phyloP scores from a whole-genome alignment of 192 early-diverging fungal species.

The Jimgerdemannia flammicorona region DNA sequence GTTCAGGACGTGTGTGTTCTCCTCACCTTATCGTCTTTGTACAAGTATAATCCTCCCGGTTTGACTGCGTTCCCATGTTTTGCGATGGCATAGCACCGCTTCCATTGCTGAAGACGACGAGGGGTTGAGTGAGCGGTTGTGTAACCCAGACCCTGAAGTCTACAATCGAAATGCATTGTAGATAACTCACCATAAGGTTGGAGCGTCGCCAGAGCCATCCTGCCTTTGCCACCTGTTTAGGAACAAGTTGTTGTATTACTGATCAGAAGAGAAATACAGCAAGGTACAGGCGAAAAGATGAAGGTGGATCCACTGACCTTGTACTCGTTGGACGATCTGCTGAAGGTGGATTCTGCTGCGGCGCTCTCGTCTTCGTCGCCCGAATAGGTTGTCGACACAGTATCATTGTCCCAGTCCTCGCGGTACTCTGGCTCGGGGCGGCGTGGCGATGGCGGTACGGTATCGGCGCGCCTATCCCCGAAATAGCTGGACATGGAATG shows the following conservation, averaged over 20 bases:
- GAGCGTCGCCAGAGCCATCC: conserved; percentile 47
- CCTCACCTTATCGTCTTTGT: conserved; percentile 50
- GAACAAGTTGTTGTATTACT: too few species aligned
- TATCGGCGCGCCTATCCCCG: too few species aligned
- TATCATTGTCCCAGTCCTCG: too few species aligned
- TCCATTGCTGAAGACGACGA: conserved; percentile 33
- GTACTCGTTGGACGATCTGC: too few species aligned
- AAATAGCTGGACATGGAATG: too few species aligned
- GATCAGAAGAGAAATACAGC: background rate
- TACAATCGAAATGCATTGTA: background rate
- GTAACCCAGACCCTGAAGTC: background rate
- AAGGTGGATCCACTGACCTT: too few species aligned
- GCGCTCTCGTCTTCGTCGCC: too few species aligned
- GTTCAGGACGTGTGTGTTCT: background rate
- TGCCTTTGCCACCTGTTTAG: conserved; percentile 40
- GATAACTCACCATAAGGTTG: conserved; percentile 35
- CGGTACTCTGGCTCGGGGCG: too few species aligned
- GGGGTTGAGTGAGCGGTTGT: background rate
- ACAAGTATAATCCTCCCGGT: conserved; percentile 41
- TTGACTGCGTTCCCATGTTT: conserved; percentile 41
- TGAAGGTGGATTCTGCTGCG: too few species aligned
- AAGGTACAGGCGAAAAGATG: background rate
- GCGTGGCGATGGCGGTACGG: too few species aligned
- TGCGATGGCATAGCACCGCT: conserved; percentile 44
- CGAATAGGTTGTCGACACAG: too few species aligned